Base-by-base conservation (phyloP, 768 basidiomycete species). In the Artomyces pyxidatus region DNA sequence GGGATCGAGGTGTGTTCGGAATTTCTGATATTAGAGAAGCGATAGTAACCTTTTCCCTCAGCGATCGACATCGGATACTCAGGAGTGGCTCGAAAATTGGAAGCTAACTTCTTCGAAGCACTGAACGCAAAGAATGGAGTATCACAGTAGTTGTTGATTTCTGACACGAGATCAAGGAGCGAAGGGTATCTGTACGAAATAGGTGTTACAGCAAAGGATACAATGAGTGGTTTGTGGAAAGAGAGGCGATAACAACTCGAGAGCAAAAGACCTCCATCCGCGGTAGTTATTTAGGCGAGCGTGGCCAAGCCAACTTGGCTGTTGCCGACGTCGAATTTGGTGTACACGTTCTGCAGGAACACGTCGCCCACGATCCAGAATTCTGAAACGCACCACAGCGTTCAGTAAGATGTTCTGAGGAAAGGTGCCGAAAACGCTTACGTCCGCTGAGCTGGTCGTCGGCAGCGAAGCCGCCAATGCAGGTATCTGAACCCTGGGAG, bases 401-500 rank as follows among this genome's bases (percentile, higher is more conserved):
- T 6, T 6, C 12, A 12, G 19, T 17, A 23, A 6, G 17, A 16
- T 8, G 28, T 3, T 4, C 6, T 9, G 37, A 8, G 14, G 16
- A 23, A 3, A 37, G 32, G 32, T 7, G 12, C n/a, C n/a, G n/a
- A n/a, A n/a, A n/a, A n/a, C n/a, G 23, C 28, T 10, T 19, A 51
- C 22, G n/a, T n/a, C 32, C 16, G 32, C 49, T 25, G 25, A 37
- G 8, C 10, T 4, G 17, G 22, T 46, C 52, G 39, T 30, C 19
- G 8, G 32, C 26, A 8, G 41, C 47, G 30, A 57, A 28, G n/a
- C 52, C 52, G 9, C 52, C 59, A 19, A 60, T 12, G 48, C 59
- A 60, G 44, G 45, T 41, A 8, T 16, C 12, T 12, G 37, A 49
- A 16, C 50, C 42, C 1, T 39, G 39, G n/a, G 66, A 67, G 25